These are phyloP conservation scores for Aspergillus awamori DNA, from an alignment of 2,329 filamentous ascomycete genomes.

Conservation along the genomic window DNA sequence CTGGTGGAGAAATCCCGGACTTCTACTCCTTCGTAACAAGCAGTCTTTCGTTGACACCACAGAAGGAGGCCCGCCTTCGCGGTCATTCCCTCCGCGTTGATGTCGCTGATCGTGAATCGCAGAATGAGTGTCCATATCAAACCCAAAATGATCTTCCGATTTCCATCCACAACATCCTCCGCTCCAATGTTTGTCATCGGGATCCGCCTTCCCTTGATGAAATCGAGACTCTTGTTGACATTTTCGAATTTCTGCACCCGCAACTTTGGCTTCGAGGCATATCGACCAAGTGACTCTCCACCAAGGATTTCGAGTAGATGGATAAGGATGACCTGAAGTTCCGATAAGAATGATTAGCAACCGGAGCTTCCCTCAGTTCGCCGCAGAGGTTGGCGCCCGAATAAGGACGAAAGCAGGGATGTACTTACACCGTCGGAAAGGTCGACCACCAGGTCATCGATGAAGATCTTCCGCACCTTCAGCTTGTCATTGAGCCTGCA, in stretches of 20 bases:
- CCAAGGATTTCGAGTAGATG: slow-evolving; percentile 96
- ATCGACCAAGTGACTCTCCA: slow-evolving; percentile 90
- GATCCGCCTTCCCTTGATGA: slow-evolving; percentile 86
- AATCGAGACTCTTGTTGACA: slow-evolving; percentile 92
- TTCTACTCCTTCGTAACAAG: slow-evolving; percentile 96
- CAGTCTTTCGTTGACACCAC: slow-evolving; percentile 98
- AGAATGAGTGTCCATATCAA: slow-evolving; percentile 98
- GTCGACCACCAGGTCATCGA: slow-evolving; percentile 85
- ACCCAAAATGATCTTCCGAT: slow-evolving; percentile 94
- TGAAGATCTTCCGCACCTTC: slow-evolving; percentile 72
- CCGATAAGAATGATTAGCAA: not conserved
- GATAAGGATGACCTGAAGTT: slow-evolving; percentile 80
- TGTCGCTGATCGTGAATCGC: slow-evolving; percentile 97
- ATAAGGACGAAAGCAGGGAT: not conserved
- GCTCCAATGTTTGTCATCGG: slow-evolving; percentile 99
- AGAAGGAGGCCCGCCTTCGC: slow-evolving; percentile 92
- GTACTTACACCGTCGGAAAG: slow-evolving; percentile 86
- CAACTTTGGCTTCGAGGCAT: slow-evolving; percentile 93
- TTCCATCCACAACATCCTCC: slow-evolving; percentile 97
- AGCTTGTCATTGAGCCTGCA: slow-evolving; percentile 94
- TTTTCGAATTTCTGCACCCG: slow-evolving; percentile 98
- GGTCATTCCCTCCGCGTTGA: slow-evolving; percentile 96
- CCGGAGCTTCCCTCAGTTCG: not conserved
- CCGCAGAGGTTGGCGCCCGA: not conserved
- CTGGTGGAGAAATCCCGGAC: slow-evolving; percentile 92